phyloP scores from a whole-genome alignment of 441 rosid species.

The Adansonia grandidieri region DNA sequence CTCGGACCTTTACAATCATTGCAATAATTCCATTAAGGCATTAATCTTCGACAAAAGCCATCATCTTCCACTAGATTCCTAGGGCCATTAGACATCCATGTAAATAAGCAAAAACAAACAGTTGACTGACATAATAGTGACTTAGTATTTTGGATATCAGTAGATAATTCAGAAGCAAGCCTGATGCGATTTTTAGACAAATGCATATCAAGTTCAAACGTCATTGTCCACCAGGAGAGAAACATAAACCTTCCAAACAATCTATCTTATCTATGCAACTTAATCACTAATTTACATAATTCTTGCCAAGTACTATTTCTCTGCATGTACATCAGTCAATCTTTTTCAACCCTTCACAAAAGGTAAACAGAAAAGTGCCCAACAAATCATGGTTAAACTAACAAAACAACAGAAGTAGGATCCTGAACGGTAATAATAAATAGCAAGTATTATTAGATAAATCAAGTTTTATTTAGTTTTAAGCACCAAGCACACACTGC shows the following conservation, averaged over 20 bases:
- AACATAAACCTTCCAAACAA: not conserved
- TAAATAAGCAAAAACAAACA: not conserved
- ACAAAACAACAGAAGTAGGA: not conserved
- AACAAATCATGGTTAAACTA: not conserved
- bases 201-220: not conserved
- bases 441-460: slow-evolving; percentile 12
- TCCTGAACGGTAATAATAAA: not conserved
- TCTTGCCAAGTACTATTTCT: slow-evolving; percentile 13
- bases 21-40: not conserved
- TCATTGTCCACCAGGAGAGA: not conserved
- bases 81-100: not conserved
- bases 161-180: not conserved
- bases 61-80: not conserved
- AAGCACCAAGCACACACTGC: slow-evolving; percentile 24
- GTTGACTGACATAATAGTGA: not conserved
- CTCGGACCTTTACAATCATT: not conserved
- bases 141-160: not conserved
- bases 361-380: not conserved
- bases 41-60: not conserved
- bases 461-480: slow-evolving; percentile 21
- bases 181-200: not conserved
- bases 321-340: slow-evolving; percentile 12
- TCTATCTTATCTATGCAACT: not conserved
- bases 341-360: not conserved
- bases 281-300: not conserved